phyloP scores from a whole-genome alignment of 371 early-diverging fungal genomes.

The Apophysomyces ossiformis region DNA sequence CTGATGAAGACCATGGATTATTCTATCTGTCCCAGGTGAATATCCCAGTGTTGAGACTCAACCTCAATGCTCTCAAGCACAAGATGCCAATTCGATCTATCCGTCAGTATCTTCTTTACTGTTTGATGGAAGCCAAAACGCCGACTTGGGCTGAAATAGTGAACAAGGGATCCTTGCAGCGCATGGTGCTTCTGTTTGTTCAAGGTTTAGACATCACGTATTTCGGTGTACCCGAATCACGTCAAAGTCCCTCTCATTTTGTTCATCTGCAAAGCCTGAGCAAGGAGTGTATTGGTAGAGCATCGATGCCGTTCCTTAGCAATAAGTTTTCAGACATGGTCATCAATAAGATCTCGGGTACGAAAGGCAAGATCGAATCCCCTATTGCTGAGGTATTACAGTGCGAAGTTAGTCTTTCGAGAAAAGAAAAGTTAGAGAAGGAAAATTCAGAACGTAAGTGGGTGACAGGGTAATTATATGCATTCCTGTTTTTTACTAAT shows the following conservation, averaged over 20 bases:
- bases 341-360: slow-evolving; percentile 33
- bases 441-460: slow-evolving; percentile 19
- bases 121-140: slow-evolving; percentile 32
- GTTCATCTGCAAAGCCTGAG: slow-evolving; percentile 25
- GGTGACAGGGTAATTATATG: no score
- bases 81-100: slow-evolving; percentile 30
- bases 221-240: slow-evolving; percentile 28
- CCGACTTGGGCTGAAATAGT: slow-evolving; percentile 37
- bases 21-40: slow-evolving; percentile 15
- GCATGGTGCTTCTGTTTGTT: slow-evolving; percentile 37
- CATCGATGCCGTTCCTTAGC: slow-evolving; percentile 41
- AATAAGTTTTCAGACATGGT: slow-evolving; percentile 38
- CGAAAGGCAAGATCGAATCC: slow-evolving; percentile 28
- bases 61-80: slow-evolving; percentile 19
- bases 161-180: slow-evolving; percentile 29
- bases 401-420: slow-evolving; percentile 28
- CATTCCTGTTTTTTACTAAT: not conserved
- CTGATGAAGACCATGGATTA: not conserved
- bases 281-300: slow-evolving; percentile 28
- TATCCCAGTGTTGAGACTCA: slow-evolving; percentile 27
- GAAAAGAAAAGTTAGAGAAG: slow-evolving; percentile 26
- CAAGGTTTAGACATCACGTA: slow-evolving; percentile 40
- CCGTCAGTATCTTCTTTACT: slow-evolving; percentile 42
- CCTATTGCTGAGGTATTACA: slow-evolving; percentile 44
- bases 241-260: slow-evolving; percentile 13